Evolutionary conservation across 495 filamentous ascomycete species (phyloP).

Genomic region (Trichoderma virens): DNA sequence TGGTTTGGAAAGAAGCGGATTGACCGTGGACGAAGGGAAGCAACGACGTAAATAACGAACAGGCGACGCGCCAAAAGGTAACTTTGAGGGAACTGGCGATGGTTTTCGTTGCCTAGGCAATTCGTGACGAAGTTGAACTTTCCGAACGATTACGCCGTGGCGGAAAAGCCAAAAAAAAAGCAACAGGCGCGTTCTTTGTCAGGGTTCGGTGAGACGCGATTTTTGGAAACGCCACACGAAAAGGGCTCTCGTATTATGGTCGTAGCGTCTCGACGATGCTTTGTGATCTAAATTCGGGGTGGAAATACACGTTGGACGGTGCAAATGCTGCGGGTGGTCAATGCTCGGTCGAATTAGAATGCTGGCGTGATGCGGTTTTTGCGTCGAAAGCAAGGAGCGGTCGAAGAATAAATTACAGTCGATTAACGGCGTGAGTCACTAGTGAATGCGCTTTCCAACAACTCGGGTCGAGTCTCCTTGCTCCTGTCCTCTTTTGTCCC

Average conservation of each 20-base stretch:
- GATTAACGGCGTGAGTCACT: conserved; percentile 18
- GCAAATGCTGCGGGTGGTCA: background rate
- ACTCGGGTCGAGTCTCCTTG: conserved; percentile 16
- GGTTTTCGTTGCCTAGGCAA: background rate
- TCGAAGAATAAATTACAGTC: conserved; percentile 18
- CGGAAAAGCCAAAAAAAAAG: background rate
- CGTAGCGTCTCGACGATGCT: background rate
- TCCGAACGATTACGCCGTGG: background rate
- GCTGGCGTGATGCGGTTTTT: background rate
- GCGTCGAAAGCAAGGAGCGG: conserved; percentile 2
- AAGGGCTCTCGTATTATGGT: background rate
- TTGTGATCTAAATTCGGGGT: too few relatives aligned
- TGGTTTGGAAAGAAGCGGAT: background rate
- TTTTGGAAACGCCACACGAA: background rate
- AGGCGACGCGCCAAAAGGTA: background rate
- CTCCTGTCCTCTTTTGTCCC: background rate
- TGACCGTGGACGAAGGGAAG: background rate
- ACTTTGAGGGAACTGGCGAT: background rate
- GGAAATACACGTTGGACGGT: background rate
- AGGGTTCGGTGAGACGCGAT: background rate
- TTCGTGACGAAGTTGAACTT: background rate
- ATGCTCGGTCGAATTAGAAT: background rate
- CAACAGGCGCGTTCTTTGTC: background rate
- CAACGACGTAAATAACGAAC: background rate
- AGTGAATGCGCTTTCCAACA: conserved; percentile 18